Evolutionary conservation across 768 basidiomycete genomes (phyloP), one percentile per base, ranked within the genome.

Genomic region (Harrya chromipes): DNA sequence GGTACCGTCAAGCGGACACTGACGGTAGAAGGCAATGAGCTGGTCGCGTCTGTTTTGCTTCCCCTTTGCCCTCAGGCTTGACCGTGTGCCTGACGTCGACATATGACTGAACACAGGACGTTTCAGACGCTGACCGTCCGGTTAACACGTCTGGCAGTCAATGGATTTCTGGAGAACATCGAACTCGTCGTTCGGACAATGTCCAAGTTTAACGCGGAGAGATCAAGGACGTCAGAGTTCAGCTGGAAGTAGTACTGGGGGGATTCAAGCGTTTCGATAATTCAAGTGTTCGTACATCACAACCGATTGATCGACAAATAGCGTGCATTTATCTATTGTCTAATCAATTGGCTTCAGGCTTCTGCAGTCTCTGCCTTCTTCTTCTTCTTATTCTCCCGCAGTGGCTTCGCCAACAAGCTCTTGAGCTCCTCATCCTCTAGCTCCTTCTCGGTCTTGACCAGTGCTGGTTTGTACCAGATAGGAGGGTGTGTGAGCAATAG

Each of bases 331-430:
- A 43, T 65, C 48, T 48, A 55, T 49, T 46, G 58, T 58, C 51
- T 31, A 44, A 47, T 51, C 59, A 62, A 50, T 63, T 58, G 48
- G 58, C 61, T 61, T 60, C 63, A 65, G 33, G 40, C 71, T 27
- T 71, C 72, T 36, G 71, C 80, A 41, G 63, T 74, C 48, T 80
- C 84, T 46, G 82, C 75, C 66, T 83, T 81, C 83, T 92, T 94
- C 78, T 89, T 89, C 82, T 94, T 95, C 81, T 90, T 94, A 71
- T 74, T 82, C 71, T 93, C 91, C 51, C 95, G 81, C 57, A 99
- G 70, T 59, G 82, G 86, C 68, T 85, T 83, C 39, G 84, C 74
- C 51, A 98, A 70, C 21, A 90, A 74, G 24, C 80, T 75, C 73
- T 94, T 93, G 57, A 94, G 70, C 58, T 88, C 90, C 59, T 87